A percentile compares a stretch with the other conserved stretches of the same genome.
Evolutionary conservation across 2,329 filamentous ascomycete species (phyloP).

Genomic region (Calonectria naviculata): DNA sequence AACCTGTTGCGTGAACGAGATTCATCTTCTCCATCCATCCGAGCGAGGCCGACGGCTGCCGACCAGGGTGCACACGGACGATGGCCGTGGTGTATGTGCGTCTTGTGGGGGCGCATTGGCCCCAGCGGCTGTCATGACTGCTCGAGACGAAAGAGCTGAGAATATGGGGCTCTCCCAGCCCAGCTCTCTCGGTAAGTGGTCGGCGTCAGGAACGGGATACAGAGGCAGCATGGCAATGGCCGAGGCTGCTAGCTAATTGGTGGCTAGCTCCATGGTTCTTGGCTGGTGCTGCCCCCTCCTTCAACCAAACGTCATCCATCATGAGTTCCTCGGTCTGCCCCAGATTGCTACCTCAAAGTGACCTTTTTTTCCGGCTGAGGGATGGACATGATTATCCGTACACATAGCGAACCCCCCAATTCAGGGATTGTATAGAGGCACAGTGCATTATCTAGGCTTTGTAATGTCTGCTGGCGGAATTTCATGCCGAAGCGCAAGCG

Average conservation of each 20-base stretch:
- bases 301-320: constrained; percentile 20
- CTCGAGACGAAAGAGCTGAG: not conserved
- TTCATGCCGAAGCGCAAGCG: constrained; percentile 1
- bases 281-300: constrained; percentile 1
- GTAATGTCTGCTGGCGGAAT: not conserved
- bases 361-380: not conserved
- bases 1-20: not conserved
- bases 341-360: not conserved
- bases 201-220: not conserved
- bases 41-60: constrained; percentile 50
- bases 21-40: constrained; percentile 33
- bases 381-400: not conserved
- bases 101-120: constrained; percentile 1
- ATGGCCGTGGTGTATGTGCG: constrained; percentile 31
- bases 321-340: constrained; percentile 13
- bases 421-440: not conserved
- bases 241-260: constrained; percentile 20
- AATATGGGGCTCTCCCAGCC: not conserved
- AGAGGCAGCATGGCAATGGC: constrained; percentile 1
- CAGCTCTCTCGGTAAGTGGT: not conserved
- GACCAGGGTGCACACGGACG: constrained; percentile 38
- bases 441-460: not conserved
- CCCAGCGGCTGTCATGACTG: constrained; percentile 3
- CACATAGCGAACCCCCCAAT: not conserved
- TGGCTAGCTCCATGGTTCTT: constrained; percentile 2